These are phyloP conservation scores for Laetiporus sulphureus DNA, from an alignment of 1,284 basidiomycete genomes.

Conservation along the genomic window DNA sequence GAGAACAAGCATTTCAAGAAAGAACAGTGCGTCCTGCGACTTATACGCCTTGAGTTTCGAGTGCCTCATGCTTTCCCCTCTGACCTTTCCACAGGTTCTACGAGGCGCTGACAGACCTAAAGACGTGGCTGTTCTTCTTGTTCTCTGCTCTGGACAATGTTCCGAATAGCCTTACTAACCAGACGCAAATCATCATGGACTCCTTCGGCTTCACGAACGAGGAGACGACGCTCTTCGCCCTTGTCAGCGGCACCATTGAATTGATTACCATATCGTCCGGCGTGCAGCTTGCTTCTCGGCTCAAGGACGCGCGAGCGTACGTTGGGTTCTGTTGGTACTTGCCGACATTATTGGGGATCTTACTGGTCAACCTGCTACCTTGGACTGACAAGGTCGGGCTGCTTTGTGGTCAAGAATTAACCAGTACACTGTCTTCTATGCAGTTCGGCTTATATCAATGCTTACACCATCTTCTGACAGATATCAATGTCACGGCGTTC, in stretches of 20 bases:
- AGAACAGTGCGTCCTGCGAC: slow-evolving; percentile 32
- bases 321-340: slow-evolving; percentile 53
- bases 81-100: slow-evolving; percentile 38
- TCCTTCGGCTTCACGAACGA: slow-evolving; percentile 60
- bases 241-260: slow-evolving; percentile 61
- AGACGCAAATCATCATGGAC: slow-evolving; percentile 61
- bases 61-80: neutral
- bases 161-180: slow-evolving; percentile 68
- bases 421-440: neutral
- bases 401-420: slow-evolving; percentile 36
- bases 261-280: slow-evolving; percentile 59
- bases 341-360: slow-evolving; percentile 51
- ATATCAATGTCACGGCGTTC: slow-evolving; percentile 38
- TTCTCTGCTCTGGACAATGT: slow-evolving; percentile 58
- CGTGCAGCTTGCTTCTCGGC: slow-evolving; percentile 48
- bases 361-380: slow-evolving; percentile 59
- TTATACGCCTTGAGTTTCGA: neutral
- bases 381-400: slow-evolving; percentile 57
- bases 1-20: slow-evolving; percentile 34
- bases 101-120: slow-evolving; percentile 61
- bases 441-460: no score
- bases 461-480: neutral
- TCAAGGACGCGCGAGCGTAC: slow-evolving; percentile 50
- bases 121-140: slow-evolving; percentile 65
- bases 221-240: slow-evolving; percentile 64